These are phyloP conservation scores for Coix lacrymajobi DNA, from an alignment of 176 grass and related monocot species.

Conservation along the genomic window DNA sequence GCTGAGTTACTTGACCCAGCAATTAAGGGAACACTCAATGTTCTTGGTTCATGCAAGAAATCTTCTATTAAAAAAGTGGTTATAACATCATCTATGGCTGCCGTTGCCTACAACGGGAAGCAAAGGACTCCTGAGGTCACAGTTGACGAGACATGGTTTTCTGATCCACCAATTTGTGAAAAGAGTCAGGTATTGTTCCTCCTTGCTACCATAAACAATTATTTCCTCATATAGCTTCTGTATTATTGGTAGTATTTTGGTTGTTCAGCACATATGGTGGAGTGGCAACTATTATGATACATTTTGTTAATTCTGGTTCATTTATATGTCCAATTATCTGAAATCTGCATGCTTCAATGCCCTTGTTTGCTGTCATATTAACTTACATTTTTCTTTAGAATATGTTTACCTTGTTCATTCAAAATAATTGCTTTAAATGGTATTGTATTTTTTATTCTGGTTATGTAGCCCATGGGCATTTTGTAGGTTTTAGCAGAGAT, in stretches of 20 bases:
- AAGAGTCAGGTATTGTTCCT: slow-evolving; percentile 21
- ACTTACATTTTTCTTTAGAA: neutral
- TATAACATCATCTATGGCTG: slow-evolving; percentile 50
- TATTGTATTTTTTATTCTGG: neutral
- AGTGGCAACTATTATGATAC: neutral
- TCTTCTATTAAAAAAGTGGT: slow-evolving; percentile 38
- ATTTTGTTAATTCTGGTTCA: neutral
- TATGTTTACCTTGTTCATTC: neutral
- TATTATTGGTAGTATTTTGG: neutral
- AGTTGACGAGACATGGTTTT: slow-evolving; percentile 57
- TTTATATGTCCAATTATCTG: neutral
- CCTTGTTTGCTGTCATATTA: neutral
- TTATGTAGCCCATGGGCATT: neutral
- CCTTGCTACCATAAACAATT: neutral
- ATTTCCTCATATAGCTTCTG: neutral
- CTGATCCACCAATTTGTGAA: slow-evolving; percentile 18
- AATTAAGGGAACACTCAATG: slow-evolving; percentile 54
- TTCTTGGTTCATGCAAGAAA: slow-evolving; percentile 51
- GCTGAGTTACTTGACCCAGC: slow-evolving; percentile 52
- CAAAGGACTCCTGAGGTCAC: slow-evolving; percentile 48
- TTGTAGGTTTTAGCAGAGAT: neutral
- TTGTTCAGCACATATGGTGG: neutral
- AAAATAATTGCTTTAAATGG: neutral
- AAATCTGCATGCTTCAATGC: neutral
- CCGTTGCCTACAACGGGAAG: slow-evolving; percentile 33